phyloP scores from a whole-genome alignment of 257 asterid species.

The Primulina tabacum region DNA sequence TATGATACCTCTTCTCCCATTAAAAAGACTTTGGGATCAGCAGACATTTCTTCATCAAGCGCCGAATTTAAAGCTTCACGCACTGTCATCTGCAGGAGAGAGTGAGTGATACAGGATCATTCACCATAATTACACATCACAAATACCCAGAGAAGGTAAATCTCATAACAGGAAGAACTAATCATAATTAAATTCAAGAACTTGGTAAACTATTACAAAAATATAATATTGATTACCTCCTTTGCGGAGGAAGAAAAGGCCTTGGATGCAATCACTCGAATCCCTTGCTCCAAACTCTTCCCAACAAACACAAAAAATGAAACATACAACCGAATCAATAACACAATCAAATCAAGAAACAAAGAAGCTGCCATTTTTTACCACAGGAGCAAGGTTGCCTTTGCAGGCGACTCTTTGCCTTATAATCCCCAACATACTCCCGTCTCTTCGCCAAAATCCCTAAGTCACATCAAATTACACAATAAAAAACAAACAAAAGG shows the following conservation, averaged over 20 bases:
- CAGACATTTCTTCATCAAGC: conserved; percentile 97
- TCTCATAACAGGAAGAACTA: not conserved
- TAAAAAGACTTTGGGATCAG: conserved; percentile 78
- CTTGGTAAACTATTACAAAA: conserved; percentile 1
- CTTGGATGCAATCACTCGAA: conserved; percentile 54
- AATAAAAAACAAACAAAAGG: not conserved
- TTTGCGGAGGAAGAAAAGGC: conserved; percentile 63
- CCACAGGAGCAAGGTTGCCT: conserved; percentile 48
- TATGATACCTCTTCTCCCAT: conserved; percentile 93
- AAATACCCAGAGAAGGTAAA: not conserved
- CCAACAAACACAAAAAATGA: conserved; percentile 18
- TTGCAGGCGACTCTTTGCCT: conserved; percentile 39
- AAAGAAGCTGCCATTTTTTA: not conserved
- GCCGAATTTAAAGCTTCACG: conserved; percentile 95
- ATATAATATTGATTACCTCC: conserved; percentile 40
- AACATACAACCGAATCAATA: conserved; percentile 14
- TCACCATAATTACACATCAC: conserved; percentile 15
- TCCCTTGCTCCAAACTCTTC: conserved; percentile 51
- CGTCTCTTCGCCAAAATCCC: conserved; percentile 23
- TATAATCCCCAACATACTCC: conserved; percentile 48
- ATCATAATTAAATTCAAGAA: not conserved
- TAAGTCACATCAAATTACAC: conserved; percentile 21
- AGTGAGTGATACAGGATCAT: not conserved
- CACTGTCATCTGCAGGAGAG: conserved; percentile 69
- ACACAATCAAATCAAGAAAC: conserved; percentile 8